Evolutionary conservation across 2,329 filamentous ascomycete genomes (phyloP), one percentile per base, ranked within the genome.

Genomic region (Cercospora brassicicola): DNA sequence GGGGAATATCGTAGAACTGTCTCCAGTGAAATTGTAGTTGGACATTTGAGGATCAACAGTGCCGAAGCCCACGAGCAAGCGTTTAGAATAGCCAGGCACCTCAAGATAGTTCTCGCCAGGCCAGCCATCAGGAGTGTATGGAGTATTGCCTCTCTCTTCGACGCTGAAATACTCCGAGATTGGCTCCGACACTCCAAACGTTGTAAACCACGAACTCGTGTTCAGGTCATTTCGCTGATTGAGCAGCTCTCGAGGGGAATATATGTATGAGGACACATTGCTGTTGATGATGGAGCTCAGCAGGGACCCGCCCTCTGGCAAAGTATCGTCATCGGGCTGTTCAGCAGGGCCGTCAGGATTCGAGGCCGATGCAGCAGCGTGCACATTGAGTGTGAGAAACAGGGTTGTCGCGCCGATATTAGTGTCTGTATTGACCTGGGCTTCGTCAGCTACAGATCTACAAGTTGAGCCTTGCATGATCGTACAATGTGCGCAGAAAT

Each of bases 61-160:
- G 1, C 88, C 88, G 74, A 86, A 88, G 42, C 83, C 82, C 8
- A 86, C 76, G 2, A 90, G 73, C 2, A 90, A 72, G 33, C 88
- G 81, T 70, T 83, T 83, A n/a, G 82, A 81, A 57, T 82, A 79
- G 1, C 81, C 79, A 3, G 55, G 62, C 55, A 89, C 82, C 71
- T 88, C 86, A 36, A 89, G 77, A 71, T 84, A 88, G 20, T 83
- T 82, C 71, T 87, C 84, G n/a, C 84, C 85, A 0, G 89, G 89
- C 89, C 89, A 91, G 10, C 89, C 89, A 77, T 88, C 82, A 0
- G 81, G 74, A 0, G 88, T 89, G 20, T 81, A 81, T 2, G 75
- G 53, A 7, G 77, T 72, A 18, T 81, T 79, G 2, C 77, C 72
- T 10, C 72, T 59, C 48, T 79, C 72, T 30, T 77, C 73, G 8